A percentile compares a stretch with the other conserved stretches of the same genome.
These are phyloP conservation scores for Pleurotus salmoneostramineus DNA, from an alignment of 768 basidiomycete genomes.

Conservation along the genomic window DNA sequence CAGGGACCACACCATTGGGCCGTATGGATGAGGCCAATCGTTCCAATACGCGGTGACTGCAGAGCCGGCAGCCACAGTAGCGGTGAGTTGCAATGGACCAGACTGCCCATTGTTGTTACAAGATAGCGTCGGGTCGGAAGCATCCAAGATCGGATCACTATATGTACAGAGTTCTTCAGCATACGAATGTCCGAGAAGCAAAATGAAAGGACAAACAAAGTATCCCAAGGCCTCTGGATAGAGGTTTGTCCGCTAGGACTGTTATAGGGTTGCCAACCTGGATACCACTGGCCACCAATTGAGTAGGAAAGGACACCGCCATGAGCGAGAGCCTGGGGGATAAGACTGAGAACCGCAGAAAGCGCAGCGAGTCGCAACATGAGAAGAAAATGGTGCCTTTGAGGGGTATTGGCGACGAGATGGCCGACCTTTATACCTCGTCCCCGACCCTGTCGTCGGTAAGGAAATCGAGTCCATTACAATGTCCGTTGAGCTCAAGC, in stretches of 20 bases:
- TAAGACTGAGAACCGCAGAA: slow-evolving; percentile 24
- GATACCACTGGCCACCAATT: slow-evolving; percentile 32
- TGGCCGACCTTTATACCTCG: not conserved
- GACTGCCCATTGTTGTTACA: slow-evolving; percentile 43
- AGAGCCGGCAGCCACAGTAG: slow-evolving; percentile 35
- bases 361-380: slow-evolving; percentile 23
- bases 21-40: slow-evolving; percentile 39
- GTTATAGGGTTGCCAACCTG: slow-evolving; percentile 41
- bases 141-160: slow-evolving; percentile 37
- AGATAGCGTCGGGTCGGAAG: slow-evolving; percentile 32
- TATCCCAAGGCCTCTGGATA: slow-evolving; percentile 42
- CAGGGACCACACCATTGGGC: slow-evolving; percentile 31
- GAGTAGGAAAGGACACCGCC: slow-evolving; percentile 41
- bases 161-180: not conserved
- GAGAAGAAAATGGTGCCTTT: not conserved
- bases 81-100: slow-evolving; percentile 36
- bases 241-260: slow-evolving; percentile 33
- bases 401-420: not conserved
- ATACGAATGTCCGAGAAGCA: not conserved
- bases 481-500: too few relatives aligned
- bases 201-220: slow-evolving; percentile 26
- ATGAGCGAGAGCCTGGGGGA: slow-evolving; percentile 31
- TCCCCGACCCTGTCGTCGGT: too few relatives aligned
- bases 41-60: slow-evolving; percentile 43
- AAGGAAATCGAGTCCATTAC: too few relatives aligned